Base-by-base conservation (phyloP, 2,329 filamentous ascomycete species). In the Penicillium sp. region DNA sequence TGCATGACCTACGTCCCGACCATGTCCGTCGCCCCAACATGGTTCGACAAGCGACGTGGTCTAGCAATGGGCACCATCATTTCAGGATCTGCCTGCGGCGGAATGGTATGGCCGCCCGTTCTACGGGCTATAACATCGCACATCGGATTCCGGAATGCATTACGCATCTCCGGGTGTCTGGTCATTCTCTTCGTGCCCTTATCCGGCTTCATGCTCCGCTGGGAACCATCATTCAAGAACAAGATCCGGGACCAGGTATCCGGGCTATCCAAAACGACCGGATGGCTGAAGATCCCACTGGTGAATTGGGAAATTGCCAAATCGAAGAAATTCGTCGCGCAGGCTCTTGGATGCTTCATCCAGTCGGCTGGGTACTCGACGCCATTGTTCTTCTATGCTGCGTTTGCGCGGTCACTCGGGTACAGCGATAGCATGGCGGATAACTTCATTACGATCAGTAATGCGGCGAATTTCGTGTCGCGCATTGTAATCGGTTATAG, bases 21-120 rank as follows among this genome's bases (percentile, higher is more conserved):
- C 3, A 51, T 66, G 11, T 64, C 61, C 0, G 50, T 67, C 2
- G 57, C 61, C 1, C 65, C 65, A 2, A 59, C 57, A 8, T 67
- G 62, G 57, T 67, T 66, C 35, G 48, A 56, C 10, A 44, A 45
- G 2, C 55, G 56, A 15, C 53, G 63, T 2, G 64, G 60, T 2
- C 45, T 65, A 2, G 63, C 61, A 0, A 67, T 67, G 60, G 64
- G 65, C 0, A 59, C 66, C 7, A 57, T 67, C 13, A 50, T 61
- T 3, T 52, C 60, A 2, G 64, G 65, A 3, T 63, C 63, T 0
- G 65, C 64, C 0, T 41, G 67, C 0, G 65, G 65, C 0, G 65
- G 64, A n/a, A 48, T 67, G 2, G 57, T 58, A 0, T 63, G 57
- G 45, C 58, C 62, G 3, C 61, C 62, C 2, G 52, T 55, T 0